Evolutionary conservation across 2,329 filamentous ascomycete genomes (phyloP), one percentile per base, ranked within the genome.

Genomic region (Fusarium sp.): DNA sequence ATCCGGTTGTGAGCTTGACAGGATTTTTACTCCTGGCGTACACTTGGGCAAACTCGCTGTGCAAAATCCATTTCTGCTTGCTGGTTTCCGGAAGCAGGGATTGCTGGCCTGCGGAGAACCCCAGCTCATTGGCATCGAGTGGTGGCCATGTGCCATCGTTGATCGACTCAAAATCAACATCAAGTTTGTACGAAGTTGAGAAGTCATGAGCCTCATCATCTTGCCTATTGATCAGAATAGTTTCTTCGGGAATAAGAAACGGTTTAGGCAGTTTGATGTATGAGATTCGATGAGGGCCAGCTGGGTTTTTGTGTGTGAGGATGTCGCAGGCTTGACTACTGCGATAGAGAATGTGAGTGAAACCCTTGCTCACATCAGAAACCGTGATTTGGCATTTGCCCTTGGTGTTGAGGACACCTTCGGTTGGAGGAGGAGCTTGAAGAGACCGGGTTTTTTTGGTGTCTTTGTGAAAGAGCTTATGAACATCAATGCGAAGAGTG

Each of bases 301-400:
- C 77, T 4, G 82, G 76, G 36, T 84, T 83, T 66, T 83, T 82
- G 70, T 82, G 84, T 4, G 84, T 78, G 50, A 79, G 82, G 62
- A 88, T 76, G 42, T 81, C 81, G 76, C 86, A 88, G 10, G 83
- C 75, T 70, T 88, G 84, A 62, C 82, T 86, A 69, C 86, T 82
- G 65, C 84, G 85, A 69, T 86, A 81, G 57, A 88, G 73, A 8
- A 85, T 77, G 50, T 81, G 78, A 26, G 77, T 72, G 60, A 78
- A 75, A 46, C 76, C 78, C 19, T 72, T 73, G 51, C 73, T 75
- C 47, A 73, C 63, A 57, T 80, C 78, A 28, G 71, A 75, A 55
- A 81, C 74, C 28, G 77, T 80, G 61, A 80, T 75, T 65, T 78
- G 76, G 58, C 79, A 80, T 51, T 70, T 76, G 26, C 77, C 79